A percentile compares a stretch with the other conserved stretches of the same genome.
phyloP scores from a whole-genome alignment of 257 asterid species.

The Anisodus tanguticus region DNA sequence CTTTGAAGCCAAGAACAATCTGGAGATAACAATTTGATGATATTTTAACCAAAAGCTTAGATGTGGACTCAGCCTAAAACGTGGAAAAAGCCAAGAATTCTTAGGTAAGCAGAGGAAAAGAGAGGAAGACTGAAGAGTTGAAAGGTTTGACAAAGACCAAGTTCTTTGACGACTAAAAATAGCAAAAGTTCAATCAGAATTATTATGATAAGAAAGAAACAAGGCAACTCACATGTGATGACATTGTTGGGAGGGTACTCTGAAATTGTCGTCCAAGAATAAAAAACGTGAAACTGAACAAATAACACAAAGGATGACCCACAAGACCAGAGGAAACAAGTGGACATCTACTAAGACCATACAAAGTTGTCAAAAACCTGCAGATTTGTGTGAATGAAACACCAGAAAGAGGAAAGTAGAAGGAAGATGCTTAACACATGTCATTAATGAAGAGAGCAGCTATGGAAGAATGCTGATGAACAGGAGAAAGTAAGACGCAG shows the following conservation, averaged over 20 bases:
- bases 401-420: constrained; percentile 33
- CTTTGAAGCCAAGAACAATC: background rate
- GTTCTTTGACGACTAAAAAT: background rate
- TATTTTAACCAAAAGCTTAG: background rate
- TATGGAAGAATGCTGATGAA: background rate
- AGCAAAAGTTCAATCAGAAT: background rate
- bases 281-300: constrained; percentile 22
- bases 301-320: constrained; percentile 3
- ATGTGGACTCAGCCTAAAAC: background rate
- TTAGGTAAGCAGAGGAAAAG: too few relatives aligned
- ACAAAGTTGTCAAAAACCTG: background rate
- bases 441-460: background rate
- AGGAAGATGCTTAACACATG: background rate
- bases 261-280: constrained; percentile 31
- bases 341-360: constrained; percentile 23
- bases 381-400: constrained; percentile 29
- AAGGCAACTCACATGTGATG: background rate
- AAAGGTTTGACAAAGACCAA: background rate
- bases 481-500: background rate
- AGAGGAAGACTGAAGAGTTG: background rate
- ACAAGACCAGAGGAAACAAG: constrained; percentile 25
- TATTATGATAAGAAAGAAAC: constrained; percentile 18
- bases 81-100: background rate
- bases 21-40: too few relatives aligned
- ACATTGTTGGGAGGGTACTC: constrained; percentile 29